phyloP scores from a whole-genome alignment of 2,329 filamentous ascomycete species.

The Metarhizium guizhouense region DNA sequence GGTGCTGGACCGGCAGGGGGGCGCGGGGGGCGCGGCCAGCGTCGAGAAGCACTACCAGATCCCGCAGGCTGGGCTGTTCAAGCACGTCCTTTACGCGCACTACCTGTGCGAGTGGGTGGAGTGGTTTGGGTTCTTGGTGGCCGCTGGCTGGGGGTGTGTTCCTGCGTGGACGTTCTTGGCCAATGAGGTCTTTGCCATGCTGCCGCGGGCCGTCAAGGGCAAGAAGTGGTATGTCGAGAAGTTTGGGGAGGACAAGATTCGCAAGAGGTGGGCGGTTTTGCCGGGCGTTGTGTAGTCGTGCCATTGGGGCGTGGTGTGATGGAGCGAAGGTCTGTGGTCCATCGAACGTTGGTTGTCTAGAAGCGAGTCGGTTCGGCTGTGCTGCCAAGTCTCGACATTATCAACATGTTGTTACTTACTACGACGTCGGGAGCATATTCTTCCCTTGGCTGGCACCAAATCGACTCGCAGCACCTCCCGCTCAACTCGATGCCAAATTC shows the following conservation, averaged over 20 bases:
- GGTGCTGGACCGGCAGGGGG: constrained; percentile 26
- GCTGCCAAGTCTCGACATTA: no score
- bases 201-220: constrained; percentile 75
- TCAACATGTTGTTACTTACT: no score
- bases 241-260: constrained; percentile 79
- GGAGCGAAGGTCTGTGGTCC: no score
- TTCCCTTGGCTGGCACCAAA: no score
- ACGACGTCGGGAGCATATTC: no score
- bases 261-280: constrained; percentile 62
- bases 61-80: constrained; percentile 75
- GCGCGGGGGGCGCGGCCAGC: constrained; percentile 16
- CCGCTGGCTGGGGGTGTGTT: constrained; percentile 55
- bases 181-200: constrained; percentile 85
- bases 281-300: constrained; percentile 36
- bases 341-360: no score
- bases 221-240: constrained; percentile 77
- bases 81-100: constrained; percentile 78
- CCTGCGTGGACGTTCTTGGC: constrained; percentile 76
- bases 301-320: no score
- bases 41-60: constrained; percentile 77
- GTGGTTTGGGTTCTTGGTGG: constrained; percentile 83
- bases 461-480: no score
- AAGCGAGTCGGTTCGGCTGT: no score
- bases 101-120: constrained; percentile 97
- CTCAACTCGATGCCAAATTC: no score